Conservation (phyloP, 2,329 filamentous ascomycete species). For the Alternaria triticimaculans region DNA sequence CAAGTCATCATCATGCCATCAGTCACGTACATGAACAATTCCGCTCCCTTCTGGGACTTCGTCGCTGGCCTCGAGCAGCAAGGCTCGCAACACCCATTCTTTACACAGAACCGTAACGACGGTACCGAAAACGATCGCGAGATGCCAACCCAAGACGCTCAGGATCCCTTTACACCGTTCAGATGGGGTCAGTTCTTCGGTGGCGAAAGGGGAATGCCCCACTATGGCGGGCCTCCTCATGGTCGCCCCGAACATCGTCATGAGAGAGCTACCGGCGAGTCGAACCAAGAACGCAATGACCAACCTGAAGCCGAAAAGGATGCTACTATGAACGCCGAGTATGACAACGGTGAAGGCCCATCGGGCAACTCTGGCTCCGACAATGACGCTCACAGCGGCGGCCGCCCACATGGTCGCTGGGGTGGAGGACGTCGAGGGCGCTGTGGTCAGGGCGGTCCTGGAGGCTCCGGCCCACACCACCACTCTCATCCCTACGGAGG, state of each 20-base stretch:
- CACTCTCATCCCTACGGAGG: slow-evolving; percentile 12
- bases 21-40: slow-evolving; percentile 60
- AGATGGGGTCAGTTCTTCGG: slow-evolving; percentile 45
- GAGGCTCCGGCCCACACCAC: slow-evolving; percentile 23
- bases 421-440: slow-evolving; percentile 28
- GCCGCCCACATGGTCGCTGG: slow-evolving; percentile 22
- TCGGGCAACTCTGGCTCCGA: slow-evolving; percentile 36
- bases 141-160: slow-evolving; percentile 20
- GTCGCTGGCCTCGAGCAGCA: slow-evolving; percentile 58
- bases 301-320: slow-evolving; percentile 18
- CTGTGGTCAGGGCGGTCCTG: slow-evolving; percentile 30
- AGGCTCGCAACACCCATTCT: slow-evolving; percentile 55
- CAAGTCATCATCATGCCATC: slow-evolving; percentile 55
- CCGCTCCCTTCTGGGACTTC: slow-evolving; percentile 64
- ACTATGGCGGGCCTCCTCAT: slow-evolving; percentile 39
- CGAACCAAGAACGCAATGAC: slow-evolving; percentile 4
- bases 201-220: slow-evolving; percentile 32
- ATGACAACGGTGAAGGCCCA: slow-evolving; percentile 41
- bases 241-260: slow-evolving; percentile 30
- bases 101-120: slow-evolving; percentile 45
- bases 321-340: slow-evolving; percentile 20
- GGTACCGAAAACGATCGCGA: slow-evolving; percentile 32
- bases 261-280: slow-evolving; percentile 13
- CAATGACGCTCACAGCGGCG: slow-evolving; percentile 20
- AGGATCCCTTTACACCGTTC: slow-evolving; percentile 37